A percentile compares a stretch with the other conserved stretches of the same genome.
Evolutionary conservation across 306 rosid species (phyloP).

Genomic region (Trifolium dubium): DNA sequence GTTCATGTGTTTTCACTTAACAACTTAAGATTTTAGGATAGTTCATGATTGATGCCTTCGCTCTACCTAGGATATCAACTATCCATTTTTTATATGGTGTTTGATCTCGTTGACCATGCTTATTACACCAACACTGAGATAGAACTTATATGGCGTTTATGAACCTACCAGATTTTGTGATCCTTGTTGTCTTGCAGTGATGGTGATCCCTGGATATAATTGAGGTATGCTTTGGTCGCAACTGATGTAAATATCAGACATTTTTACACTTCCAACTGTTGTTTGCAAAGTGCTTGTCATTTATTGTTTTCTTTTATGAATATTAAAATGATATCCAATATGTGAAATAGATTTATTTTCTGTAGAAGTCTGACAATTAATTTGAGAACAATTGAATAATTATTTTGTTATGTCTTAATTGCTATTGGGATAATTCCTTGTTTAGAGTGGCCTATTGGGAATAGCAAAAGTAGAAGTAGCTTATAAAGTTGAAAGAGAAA

Average conservation of each 20-base stretch:
- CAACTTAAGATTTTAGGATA: too few relatives aligned
- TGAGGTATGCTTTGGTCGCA: conserved; percentile 63
- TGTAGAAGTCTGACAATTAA: conserved; percentile 6
- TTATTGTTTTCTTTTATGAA: conserved; percentile 24
- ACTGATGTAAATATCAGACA: conserved; percentile 22
- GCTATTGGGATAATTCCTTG: conserved; percentile 36
- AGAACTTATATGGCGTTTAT: conserved; percentile 21
- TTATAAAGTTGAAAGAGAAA: conserved; percentile 69
- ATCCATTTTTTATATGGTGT: neutral
- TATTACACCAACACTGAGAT: conserved; percentile 10
- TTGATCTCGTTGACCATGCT: conserved; percentile 12
- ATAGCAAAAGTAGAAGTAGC: conserved; percentile 83
- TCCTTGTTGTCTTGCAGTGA: conserved; percentile 17
- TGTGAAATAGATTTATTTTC: conserved; percentile 18
- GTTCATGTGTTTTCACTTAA: too few relatives aligned
- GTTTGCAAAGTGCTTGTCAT: conserved; percentile 19
- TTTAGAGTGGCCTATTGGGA: conserved; percentile 62
- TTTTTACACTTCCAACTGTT: conserved; percentile 2
- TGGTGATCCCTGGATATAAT: conserved; percentile 69
- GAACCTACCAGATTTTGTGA: conserved; percentile 11
- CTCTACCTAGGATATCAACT: neutral
- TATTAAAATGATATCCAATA: neutral
- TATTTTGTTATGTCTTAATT: conserved; percentile 17
- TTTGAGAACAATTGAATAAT: conserved; percentile 7
- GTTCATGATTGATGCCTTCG: too few relatives aligned